These are phyloP conservation scores for Urochloa ruziziensis DNA, from an alignment of 176 grass and related monocot species.

Conservation along the genomic window DNA sequence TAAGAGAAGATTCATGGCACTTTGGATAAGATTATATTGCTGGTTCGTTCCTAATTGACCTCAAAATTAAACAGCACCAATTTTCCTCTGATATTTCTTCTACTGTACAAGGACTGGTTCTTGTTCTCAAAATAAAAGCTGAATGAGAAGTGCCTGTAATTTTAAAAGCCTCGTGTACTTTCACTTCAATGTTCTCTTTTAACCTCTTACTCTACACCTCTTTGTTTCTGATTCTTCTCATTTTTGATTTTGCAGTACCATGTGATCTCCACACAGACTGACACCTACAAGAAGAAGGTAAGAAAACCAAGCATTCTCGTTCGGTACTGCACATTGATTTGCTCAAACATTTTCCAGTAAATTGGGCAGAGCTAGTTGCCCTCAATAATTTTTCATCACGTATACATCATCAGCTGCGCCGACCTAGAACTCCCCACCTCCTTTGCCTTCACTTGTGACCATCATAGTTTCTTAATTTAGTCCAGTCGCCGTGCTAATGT, in stretches of 20 bases:
- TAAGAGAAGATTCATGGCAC: background rate
- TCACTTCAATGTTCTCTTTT: background rate
- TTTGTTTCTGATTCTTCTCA: background rate
- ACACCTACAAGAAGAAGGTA: conserved; percentile 98
- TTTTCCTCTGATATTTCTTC: background rate
- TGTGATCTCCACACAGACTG: conserved; percentile 80
- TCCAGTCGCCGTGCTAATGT: background rate
- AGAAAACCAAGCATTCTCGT: background rate
- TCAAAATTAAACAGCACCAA: background rate
- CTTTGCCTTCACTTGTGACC: background rate
- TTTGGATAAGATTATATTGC: background rate
- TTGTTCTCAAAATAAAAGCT: background rate
- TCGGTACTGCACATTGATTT: background rate
- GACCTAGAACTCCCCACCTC: background rate
- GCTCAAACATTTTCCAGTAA: background rate
- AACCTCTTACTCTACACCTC: background rate
- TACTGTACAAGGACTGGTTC: background rate
- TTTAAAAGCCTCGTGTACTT: background rate
- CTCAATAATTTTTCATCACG: background rate
- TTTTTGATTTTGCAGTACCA: conserved; percentile 65
- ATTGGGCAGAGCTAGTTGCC: background rate
- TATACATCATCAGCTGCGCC: background rate
- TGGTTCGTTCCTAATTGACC: background rate
- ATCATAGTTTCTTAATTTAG: background rate
- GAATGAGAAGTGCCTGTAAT: background rate